A percentile compares a stretch with the other conserved stretches of the same genome.
phyloP scores from a whole-genome alignment of 2,329 filamentous ascomycete genomes.

The Endocalyx cinctus region DNA sequence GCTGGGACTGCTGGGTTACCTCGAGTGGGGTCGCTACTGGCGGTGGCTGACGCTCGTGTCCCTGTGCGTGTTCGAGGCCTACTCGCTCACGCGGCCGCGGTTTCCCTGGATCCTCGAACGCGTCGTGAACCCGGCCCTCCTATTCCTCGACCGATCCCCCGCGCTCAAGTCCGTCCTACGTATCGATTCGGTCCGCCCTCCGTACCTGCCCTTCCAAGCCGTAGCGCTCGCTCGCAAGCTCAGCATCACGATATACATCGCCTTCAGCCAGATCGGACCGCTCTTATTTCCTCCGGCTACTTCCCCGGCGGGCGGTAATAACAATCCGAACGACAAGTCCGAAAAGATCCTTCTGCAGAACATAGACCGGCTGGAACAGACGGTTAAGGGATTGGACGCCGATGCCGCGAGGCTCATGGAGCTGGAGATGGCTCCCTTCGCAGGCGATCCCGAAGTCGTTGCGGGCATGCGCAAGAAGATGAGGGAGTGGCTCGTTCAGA shows the following conservation, averaged over 20 bases:
- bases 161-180: too few relatives aligned
- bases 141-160: too few relatives aligned
- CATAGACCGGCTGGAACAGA: slow-evolving; percentile 60
- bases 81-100: slow-evolving; percentile 49
- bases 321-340: slow-evolving; percentile 13
- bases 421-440: slow-evolving; percentile 77
- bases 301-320: not conserved
- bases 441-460: slow-evolving; percentile 62
- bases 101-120: slow-evolving; percentile 41
- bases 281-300: slow-evolving; percentile 40
- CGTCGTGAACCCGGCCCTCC: slow-evolving; percentile 41
- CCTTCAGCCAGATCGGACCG: slow-evolving; percentile 74
- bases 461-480: slow-evolving; percentile 65
- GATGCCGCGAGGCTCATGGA: slow-evolving; percentile 68
- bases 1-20: slow-evolving; percentile 60
- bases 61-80: slow-evolving; percentile 53
- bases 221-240: slow-evolving; percentile 71
- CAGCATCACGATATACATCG: slow-evolving; percentile 75
- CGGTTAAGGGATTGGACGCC: slow-evolving; percentile 56
- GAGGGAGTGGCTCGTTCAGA: slow-evolving; percentile 83
- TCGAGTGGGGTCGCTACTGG: slow-evolving; percentile 63
- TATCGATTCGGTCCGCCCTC: slow-evolving; percentile 46
- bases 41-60: slow-evolving; percentile 54
- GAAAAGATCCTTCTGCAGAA: slow-evolving; percentile 54
- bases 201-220: slow-evolving; percentile 81